Evolutionary conservation across 345 rosid species (phyloP), one percentile per base, ranked within the genome.

Genomic region (Euphorbia peplus): DNA sequence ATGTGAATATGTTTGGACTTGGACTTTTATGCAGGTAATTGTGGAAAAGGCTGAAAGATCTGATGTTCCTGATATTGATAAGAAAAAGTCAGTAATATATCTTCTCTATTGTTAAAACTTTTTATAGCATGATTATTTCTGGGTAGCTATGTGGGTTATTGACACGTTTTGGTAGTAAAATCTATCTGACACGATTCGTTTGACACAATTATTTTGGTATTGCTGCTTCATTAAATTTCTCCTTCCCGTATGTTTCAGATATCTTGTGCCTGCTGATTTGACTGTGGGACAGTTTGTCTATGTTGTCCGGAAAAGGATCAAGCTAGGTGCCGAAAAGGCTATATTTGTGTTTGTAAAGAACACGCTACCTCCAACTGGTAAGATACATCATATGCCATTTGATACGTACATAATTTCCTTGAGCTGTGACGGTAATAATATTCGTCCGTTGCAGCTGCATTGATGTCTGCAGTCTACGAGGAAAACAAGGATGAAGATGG

Each of bases 61-160:
- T 72, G 95, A 95, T 78, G 85, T 91, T 60, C 97, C 99, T 67
- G 96, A 95, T 52, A 95, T 95, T 76, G 97, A 91, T 76, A 95
- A 95, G 82, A 91, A 91, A 75, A 95, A 95, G 99, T 95, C 67
- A 83, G 97, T 83, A 19, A 29, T 63, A 61, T 57, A 41, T 56
- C 18, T 59, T 8, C 16, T 69, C 12, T 44, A 44, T 2, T 44
- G 50, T 44, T 13, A 32, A 32, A 32, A 32, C 37, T 32, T 32
- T 32, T 32, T 3, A 2, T 32, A 32, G 37, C 37, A 32, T 32
- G 37, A 32, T 32, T 32, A 6, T 32, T 32, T 32, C 37, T 3
- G 37, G 37, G 37, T 32, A 32, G 37, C n/a, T n/a, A n/a, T n/a
- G 6, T 6, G 37, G 7, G 22, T n/a, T 1, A 32, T 32, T 32